Base-by-base conservation (phyloP, 139 green algal genomes). In the Micractinium sp. region DNA sequence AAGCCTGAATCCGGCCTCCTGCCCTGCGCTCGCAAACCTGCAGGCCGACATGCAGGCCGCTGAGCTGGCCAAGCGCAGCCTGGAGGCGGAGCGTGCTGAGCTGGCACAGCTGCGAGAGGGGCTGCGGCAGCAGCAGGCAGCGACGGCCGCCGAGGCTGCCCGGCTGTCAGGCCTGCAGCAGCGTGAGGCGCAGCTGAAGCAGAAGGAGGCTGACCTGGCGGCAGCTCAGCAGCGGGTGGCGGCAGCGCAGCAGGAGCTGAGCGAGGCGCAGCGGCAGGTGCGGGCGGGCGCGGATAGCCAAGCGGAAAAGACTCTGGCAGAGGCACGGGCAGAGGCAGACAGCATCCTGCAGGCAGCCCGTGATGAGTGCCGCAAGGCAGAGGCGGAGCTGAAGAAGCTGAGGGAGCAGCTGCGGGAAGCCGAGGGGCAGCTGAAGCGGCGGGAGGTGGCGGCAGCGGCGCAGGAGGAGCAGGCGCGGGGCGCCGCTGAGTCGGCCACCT, bases 11-110 rank as follows among this genome's bases (percentile, higher is more conserved):
- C 63, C 12, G 9, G 7, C 47, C 9, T 56, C 47, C 47, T 56
- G 47, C 47, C 47, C 47, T 56, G 47, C 47, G 47, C 47, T 9
- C 7, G 47, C 47, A 56, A 29, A 4, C 74, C 56, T 60, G 63
- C 56, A 90, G 76, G 86, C 86, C 0, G 77, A 86, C 78, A 78
- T 84, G 29, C 25, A 79, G 36, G 86, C 86, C 2, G 77, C 78
- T 29, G 86, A 90, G n/a, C 86, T 90, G 61, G 86, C 77, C 15
- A 86, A 86, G 77, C 86, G 86, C 29, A 61, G 38, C 38, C 38
- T 90, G 60, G 86, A 85, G 7, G 77, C 38, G 0, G 86, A 90
- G 77, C 77, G 78, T 0, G 23, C n/a, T 0, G 77, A 81, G 86
- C 86, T 90, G 77, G 29, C 22, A 15, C 25, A n/a, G 61, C 29